phyloP scores from a whole-genome alignment of 2,329 filamentous ascomycete genomes.

The Chaetoscypha palmicola region DNA sequence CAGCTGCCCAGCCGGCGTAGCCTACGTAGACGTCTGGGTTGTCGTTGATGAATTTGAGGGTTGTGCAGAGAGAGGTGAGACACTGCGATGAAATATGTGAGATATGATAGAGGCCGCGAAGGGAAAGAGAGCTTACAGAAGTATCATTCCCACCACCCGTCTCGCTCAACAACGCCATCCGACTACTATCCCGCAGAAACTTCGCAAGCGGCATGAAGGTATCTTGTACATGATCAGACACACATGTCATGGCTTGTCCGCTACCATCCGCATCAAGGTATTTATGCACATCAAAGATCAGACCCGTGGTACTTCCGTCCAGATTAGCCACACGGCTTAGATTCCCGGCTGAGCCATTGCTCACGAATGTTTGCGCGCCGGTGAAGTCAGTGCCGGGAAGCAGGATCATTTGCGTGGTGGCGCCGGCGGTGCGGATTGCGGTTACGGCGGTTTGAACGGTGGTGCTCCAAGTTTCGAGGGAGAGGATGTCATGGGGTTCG shows the following conservation, averaged over 20 bases:
- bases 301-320: slow-evolving; percentile 47
- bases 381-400: slow-evolving; percentile 57
- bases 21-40: slow-evolving; percentile 35
- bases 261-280: slow-evolving; percentile 53
- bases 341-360: slow-evolving; percentile 43
- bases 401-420: slow-evolving; percentile 55
- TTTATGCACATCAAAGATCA: slow-evolving; percentile 55
- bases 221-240: slow-evolving; percentile 42
- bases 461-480: slow-evolving; percentile 44
- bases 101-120: neutral
- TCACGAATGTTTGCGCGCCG: slow-evolving; percentile 43
- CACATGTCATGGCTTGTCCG: slow-evolving; percentile 45
- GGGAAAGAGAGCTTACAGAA: neutral
- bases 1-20: slow-evolving; percentile 34
- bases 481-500: slow-evolving; percentile 49
- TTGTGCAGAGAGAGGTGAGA: slow-evolving; percentile 15
- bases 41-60: slow-evolving; percentile 18
- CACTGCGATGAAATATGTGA: slow-evolving; percentile 8
- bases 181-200: slow-evolving; percentile 26
- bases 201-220: slow-evolving; percentile 41
- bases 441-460: slow-evolving; percentile 57
- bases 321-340: slow-evolving; percentile 50
- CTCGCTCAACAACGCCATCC: slow-evolving; percentile 31
- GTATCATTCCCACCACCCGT: slow-evolving; percentile 36
- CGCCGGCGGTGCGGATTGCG: slow-evolving; percentile 57